Percentiles rank a stretch among this genome's conserved stretches.
phyloP scores from a whole-genome alignment of 2,329 filamentous ascomycete genomes.

The Aspergillus sp. region DNA sequence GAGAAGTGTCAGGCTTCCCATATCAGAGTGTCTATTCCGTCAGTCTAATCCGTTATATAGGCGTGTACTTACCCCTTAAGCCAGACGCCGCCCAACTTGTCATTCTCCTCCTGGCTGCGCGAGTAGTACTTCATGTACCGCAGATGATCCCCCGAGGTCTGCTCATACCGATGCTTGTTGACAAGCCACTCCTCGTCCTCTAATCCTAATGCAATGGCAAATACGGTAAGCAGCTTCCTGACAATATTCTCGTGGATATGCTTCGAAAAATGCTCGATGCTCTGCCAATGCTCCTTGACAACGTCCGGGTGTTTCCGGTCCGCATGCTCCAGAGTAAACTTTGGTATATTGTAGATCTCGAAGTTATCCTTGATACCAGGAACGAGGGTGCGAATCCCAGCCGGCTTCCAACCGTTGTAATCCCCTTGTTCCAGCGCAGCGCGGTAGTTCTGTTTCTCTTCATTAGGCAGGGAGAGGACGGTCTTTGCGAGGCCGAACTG shows the following conservation, averaged over 20 bases:
- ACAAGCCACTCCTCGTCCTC: not conserved
- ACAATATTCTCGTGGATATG: not conserved
- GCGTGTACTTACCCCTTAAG: not conserved
- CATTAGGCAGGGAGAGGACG: conserved; percentile 55
- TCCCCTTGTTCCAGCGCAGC: conserved; percentile 52
- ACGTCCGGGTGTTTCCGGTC: conserved; percentile 48
- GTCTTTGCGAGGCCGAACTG: conserved; percentile 61
- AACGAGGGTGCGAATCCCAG: conserved; percentile 32
- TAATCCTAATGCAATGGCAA: not conserved
- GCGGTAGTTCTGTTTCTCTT: conserved; percentile 57
- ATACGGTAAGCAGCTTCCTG: not conserved
- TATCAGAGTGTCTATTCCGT: not conserved
- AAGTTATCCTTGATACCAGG: conserved; percentile 55
- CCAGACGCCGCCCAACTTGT: not conserved
- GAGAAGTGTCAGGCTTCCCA: not conserved
- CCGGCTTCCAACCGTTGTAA: conserved; percentile 57
- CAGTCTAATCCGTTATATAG: too few relatives aligned
- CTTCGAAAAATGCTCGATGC: conserved; percentile 22
- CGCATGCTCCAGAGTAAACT: conserved; percentile 47
- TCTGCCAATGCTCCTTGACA: conserved; percentile 50
- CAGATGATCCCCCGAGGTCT: not conserved
- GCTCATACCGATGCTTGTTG: conserved; percentile 1
- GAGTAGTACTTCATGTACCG: conserved; percentile 5
- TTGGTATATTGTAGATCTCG: conserved; percentile 63
- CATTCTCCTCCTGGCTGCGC: not conserved